These are phyloP conservation scores for Ceratobasidium sp. DNA, from an alignment of 1,284 basidiomycete species.

Conservation along the genomic window DNA sequence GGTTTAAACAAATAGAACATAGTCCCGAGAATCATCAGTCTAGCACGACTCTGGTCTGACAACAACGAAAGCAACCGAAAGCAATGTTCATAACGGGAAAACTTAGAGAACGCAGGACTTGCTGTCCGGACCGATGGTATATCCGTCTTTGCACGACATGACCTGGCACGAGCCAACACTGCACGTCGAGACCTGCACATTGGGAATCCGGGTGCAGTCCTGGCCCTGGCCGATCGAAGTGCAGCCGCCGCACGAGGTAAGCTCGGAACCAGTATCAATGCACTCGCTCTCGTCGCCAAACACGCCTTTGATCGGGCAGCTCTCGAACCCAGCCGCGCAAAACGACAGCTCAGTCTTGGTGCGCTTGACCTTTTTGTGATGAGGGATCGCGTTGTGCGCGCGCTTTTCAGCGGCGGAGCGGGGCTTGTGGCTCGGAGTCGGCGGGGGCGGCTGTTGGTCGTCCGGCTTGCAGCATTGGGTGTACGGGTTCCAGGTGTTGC, in stretches of 20 bases:
- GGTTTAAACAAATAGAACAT: conserved; percentile 15
- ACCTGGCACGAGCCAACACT: neutral
- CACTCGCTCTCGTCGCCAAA: conserved; percentile 19
- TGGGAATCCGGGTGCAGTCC: conserved; percentile 27
- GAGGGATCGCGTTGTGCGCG: neutral
- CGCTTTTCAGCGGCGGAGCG: conserved; percentile 21
- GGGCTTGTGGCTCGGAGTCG: conserved; percentile 12
- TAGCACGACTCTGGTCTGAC: neutral
- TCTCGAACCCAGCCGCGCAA: conserved; percentile 19
- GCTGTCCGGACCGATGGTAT: neutral
- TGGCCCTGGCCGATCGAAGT: conserved; percentile 22
- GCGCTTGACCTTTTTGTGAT: conserved; percentile 13
- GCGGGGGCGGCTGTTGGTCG: neutral
- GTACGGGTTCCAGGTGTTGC: conserved; percentile 23
- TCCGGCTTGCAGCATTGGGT: conserved; percentile 27
- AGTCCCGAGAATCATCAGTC: conserved; percentile 13
- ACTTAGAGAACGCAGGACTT: conserved; percentile 8
- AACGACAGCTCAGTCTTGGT: neutral
- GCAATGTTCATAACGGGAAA: conserved; percentile 11
- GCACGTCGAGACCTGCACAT: conserved; percentile 18
- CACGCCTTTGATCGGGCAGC: conserved; percentile 13
- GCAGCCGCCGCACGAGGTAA: conserved; percentile 32
- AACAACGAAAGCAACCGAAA: conserved; percentile 1
- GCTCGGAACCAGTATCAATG: conserved; percentile 9
- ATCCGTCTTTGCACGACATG: conserved; percentile 34